phyloP scores from a whole-genome alignment of 108 stramenopile genomes.

The Nitzschia sp. region DNA sequence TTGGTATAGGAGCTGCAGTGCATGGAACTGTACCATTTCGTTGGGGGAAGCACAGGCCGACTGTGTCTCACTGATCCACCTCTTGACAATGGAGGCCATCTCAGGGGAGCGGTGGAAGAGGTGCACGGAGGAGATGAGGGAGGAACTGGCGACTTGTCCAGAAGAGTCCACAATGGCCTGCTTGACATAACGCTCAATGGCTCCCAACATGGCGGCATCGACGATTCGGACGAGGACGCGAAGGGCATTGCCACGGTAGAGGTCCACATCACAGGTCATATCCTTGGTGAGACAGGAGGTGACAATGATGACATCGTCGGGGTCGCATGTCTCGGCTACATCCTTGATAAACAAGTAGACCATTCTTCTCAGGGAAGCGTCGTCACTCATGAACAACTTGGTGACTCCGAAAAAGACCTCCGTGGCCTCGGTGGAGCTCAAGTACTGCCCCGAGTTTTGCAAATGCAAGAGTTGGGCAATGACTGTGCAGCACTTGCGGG shows the following conservation, averaged over 20 bases:
- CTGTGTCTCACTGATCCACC: slow-evolving; percentile 94
- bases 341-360: slow-evolving; percentile 99
- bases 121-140: slow-evolving; percentile 88
- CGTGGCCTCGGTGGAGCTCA: slow-evolving; percentile 76
- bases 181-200: slow-evolving; percentile 98
- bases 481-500: slow-evolving; percentile 96
- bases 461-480: slow-evolving; percentile 96
- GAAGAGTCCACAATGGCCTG: slow-evolving; percentile 98
- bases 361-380: slow-evolving; percentile 84
- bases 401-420: slow-evolving; percentile 99
- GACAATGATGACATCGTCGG: slow-evolving; percentile 99
- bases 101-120: slow-evolving; percentile 72
- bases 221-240: slow-evolving; percentile 96
- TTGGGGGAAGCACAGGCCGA: slow-evolving; percentile 88
- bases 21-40: slow-evolving; percentile 99
- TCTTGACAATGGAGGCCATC: slow-evolving; percentile 77
- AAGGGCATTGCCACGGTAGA: slow-evolving; percentile 98
- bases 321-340: slow-evolving; percentile 96
- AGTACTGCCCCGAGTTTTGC: slow-evolving; percentile 82
- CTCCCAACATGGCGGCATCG: slow-evolving; percentile 96
- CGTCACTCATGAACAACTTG: slow-evolving; percentile 97
- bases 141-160: slow-evolving; percentile 92
- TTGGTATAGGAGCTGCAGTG: slow-evolving; percentile 97
- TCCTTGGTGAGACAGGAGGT: slow-evolving; percentile 97
- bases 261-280: slow-evolving; percentile 97